phyloP scores from a whole-genome alignment of 2,329 filamentous ascomycete species.

The Ophiosphaerella korrae region DNA sequence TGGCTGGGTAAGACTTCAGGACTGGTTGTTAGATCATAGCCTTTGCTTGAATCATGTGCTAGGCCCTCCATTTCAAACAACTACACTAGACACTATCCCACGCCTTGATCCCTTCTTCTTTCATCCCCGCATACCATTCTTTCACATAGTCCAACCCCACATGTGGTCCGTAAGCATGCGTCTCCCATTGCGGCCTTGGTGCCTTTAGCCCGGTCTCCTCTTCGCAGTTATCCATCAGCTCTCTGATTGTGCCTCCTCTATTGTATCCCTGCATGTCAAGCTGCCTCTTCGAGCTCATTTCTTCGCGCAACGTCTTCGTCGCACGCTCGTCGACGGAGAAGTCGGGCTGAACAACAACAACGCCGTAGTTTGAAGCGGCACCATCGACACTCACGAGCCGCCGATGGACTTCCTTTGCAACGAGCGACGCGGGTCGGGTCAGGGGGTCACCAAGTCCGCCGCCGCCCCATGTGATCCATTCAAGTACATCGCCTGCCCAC shows the following conservation, averaged over 20 bases:
- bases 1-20: no score
- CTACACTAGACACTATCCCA: slow-evolving; percentile 25
- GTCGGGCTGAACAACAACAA: slow-evolving; percentile 50
- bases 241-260: slow-evolving; percentile 50
- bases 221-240: slow-evolving; percentile 45
- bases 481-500: slow-evolving; percentile 51
- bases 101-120: slow-evolving; percentile 23
- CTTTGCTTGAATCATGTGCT: no score
- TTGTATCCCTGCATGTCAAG: slow-evolving; percentile 33
- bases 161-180: slow-evolving; percentile 54
- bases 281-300: slow-evolving; percentile 31
- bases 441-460: slow-evolving; percentile 56
- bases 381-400: slow-evolving; percentile 52
- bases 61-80: no score
- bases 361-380: slow-evolving; percentile 53
- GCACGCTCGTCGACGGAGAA: slow-evolving; percentile 45
- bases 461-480: slow-evolving; percentile 59
- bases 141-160: slow-evolving; percentile 51
- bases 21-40: no score
- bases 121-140: slow-evolving; percentile 51
- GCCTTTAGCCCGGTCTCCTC: slow-evolving; percentile 52
- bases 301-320: slow-evolving; percentile 44
- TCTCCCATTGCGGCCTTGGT: slow-evolving; percentile 53
- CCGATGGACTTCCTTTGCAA: slow-evolving; percentile 54
- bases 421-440: slow-evolving; percentile 50